These are phyloP conservation scores for Aspergillus kassunensis DNA, from an alignment of 495 filamentous ascomycete genomes.

Conservation along the genomic window DNA sequence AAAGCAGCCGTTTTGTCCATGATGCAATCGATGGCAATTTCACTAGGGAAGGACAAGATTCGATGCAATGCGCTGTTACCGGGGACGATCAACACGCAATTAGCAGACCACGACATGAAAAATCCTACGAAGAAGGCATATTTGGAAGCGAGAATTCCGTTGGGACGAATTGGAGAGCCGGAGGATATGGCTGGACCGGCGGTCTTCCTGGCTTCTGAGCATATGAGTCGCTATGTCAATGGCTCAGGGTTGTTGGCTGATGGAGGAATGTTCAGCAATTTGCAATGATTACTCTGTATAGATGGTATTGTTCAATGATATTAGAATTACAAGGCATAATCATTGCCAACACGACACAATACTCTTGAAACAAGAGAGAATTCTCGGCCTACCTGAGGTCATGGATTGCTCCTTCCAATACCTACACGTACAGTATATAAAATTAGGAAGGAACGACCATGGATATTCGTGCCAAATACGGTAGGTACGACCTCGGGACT, in stretches of 20 bases:
- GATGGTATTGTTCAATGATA: no score
- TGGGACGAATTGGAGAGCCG: slow-evolving; percentile 46
- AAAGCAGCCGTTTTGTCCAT: slow-evolving; percentile 50
- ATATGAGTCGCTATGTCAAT: slow-evolving; percentile 28
- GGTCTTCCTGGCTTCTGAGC: slow-evolving; percentile 29
- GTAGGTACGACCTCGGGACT: no score
- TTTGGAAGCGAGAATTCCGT: slow-evolving; percentile 72
- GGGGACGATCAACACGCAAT: slow-evolving; percentile 28
- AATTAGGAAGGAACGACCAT: no score
- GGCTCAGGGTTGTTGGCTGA: slow-evolving; percentile 22
- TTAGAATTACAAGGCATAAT: no score
- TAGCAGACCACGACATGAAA: slow-evolving; percentile 65
- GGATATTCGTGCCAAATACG: no score
- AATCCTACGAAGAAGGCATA: slow-evolving; percentile 54
- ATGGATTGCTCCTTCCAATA: no score
- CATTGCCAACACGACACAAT: no score
- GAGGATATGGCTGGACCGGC: slow-evolving; percentile 32
- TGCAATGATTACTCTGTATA: no score
- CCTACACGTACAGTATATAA: no score
- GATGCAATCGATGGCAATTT: slow-evolving; percentile 37
- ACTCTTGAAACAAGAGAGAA: no score
- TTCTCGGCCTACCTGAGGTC: no score
- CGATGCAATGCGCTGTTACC: slow-evolving; percentile 30
- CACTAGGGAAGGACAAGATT: slow-evolving; percentile 25
- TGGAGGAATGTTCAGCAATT: slow-evolving; percentile 20